Conservation (phyloP, 2,329 filamentous ascomycete genomes). For the Mycosphaerella arachidis region DNA sequence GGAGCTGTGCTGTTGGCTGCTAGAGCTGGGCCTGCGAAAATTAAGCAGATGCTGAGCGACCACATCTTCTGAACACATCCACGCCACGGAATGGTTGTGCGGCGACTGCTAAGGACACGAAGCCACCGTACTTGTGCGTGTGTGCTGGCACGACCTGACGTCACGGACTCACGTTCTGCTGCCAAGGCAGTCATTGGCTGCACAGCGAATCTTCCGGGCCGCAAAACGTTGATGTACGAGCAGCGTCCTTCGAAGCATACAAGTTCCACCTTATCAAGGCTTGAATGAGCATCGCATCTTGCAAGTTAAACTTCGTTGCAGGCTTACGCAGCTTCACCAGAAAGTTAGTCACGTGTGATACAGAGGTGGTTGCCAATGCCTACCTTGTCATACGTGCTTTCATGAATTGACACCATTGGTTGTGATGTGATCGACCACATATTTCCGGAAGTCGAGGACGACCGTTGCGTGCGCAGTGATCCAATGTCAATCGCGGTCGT, state of each 20-base stretch:
- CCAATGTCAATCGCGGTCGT: no score
- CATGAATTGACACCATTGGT: no score
- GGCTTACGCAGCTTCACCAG: no score
- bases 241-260: neutral
- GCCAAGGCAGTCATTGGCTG: neutral
- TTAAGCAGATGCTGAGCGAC: neutral
- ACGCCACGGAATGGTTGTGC: neutral
- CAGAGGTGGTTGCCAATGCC: no score
- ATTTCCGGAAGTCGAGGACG: no score
- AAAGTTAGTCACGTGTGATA: no score
- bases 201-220: neutral
- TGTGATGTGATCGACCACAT: no score
- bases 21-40: neutral
- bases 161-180: neutral
- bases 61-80: neutral
- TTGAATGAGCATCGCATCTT: no score
- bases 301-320: no score
- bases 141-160: neutral
- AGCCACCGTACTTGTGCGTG: neutral
- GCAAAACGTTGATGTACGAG: neutral
- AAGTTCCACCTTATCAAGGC: no score
- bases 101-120: neutral
- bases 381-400: no score
- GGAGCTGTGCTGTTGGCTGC: neutral
- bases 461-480: no score